Conservation (phyloP, 2,329 filamentous ascomycete species). For the Hymenoscyphus occultus region DNA sequence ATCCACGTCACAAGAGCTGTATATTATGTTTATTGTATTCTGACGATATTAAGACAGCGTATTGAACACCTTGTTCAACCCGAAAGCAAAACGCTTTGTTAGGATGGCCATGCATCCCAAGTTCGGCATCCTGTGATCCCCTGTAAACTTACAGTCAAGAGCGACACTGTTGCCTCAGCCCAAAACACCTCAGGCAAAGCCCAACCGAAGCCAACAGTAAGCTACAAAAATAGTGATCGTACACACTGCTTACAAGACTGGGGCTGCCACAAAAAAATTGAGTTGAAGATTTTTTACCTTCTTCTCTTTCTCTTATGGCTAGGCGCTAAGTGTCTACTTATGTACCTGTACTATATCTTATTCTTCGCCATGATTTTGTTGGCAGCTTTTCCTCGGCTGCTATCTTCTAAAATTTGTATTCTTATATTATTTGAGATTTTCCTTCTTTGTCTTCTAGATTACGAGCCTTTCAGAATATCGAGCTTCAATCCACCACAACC, state of each 20-base stretch:
- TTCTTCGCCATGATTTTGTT: neutral
- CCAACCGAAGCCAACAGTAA: neutral
- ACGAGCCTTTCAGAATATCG: neutral
- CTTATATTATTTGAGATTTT: constrained; percentile 1
- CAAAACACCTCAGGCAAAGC: neutral
- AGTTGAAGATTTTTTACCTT: neutral
- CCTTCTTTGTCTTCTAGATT: neutral
- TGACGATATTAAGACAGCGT: too few relatives aligned
- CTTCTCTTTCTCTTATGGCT: neutral
- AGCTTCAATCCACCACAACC: neutral
- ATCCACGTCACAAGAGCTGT: too few relatives aligned
- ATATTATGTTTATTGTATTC: too few relatives aligned
- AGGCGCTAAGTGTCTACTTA: too few relatives aligned
- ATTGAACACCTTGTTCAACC: too few relatives aligned
- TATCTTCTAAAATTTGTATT: neutral
- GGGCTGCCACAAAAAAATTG: neutral
- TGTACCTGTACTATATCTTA: neutral
- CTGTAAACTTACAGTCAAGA: neutral
- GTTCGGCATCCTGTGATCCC: too few relatives aligned
- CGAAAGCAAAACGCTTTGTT: too few relatives aligned
- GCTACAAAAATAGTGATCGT: neutral
- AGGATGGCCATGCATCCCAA: too few relatives aligned
- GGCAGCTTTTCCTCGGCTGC: neutral
- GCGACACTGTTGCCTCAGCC: neutral
- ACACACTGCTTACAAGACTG: neutral